phyloP scores from a whole-genome alignment of 495 filamentous ascomycete genomes.

The Daldinia grandis region DNA sequence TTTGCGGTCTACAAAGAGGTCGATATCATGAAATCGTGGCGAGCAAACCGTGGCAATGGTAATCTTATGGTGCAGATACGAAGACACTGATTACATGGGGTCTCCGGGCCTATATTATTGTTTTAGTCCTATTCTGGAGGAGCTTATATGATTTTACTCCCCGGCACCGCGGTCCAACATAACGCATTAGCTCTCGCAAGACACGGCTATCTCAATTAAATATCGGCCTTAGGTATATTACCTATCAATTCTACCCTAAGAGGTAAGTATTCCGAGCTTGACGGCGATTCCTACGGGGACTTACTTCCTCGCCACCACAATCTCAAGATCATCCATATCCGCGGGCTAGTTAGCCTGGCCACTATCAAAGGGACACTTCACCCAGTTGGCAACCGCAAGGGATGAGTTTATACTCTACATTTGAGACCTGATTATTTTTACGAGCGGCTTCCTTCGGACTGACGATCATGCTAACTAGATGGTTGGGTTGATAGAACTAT shows the following conservation, averaged over 20 bases:
- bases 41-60: neutral
- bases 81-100: neutral
- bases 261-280: neutral
- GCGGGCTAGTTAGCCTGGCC: conserved; percentile 1
- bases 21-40: neutral
- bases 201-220: neutral
- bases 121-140: neutral
- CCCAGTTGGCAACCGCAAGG: neutral
- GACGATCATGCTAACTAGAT: conserved; percentile 10
- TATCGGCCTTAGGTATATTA: neutral
- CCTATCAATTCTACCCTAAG: neutral
- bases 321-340: conserved; percentile 1
- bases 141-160: neutral
- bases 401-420: neutral
- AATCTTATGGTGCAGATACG: conserved; percentile 6
- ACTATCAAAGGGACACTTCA: neutral
- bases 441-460: conserved; percentile 26
- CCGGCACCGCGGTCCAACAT: neutral
- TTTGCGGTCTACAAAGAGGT: conserved; percentile 7
- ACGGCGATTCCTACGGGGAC: neutral
- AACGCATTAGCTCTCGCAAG: conserved; percentile 5
- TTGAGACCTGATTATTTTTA: neutral
- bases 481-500: neutral
- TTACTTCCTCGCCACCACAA: neutral
- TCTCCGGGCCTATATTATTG: neutral